phyloP scores from a whole-genome alignment of 441 rosid species.

The Mallotus japonicus region DNA sequence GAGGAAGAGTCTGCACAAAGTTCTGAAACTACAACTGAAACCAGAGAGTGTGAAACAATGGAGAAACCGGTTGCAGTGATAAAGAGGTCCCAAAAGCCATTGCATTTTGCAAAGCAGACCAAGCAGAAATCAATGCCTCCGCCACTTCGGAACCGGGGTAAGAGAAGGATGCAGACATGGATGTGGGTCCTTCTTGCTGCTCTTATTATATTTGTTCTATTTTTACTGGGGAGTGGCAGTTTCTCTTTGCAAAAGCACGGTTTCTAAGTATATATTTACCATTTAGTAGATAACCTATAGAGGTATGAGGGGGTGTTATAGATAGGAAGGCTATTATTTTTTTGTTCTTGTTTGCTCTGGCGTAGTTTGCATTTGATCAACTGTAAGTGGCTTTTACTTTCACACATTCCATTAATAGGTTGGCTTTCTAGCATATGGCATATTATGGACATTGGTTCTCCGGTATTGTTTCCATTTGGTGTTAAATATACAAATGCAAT shows the following conservation, averaged over 20 bases:
- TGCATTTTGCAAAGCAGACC: constrained; percentile 53
- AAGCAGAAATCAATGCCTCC: constrained; percentile 58
- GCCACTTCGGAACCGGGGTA: constrained; percentile 65
- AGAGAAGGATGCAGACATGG: constrained; percentile 69
- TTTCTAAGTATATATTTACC: constrained; percentile 8
- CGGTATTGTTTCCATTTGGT: constrained; percentile 13
- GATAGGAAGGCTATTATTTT: constrained; percentile 22
- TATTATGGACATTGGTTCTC: constrained; percentile 1
- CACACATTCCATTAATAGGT: constrained; percentile 3
- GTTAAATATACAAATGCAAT: constrained; percentile 1
- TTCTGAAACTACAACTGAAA: constrained; percentile 38
- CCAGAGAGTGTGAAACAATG: constrained; percentile 38
- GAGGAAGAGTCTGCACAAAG: constrained; percentile 35
- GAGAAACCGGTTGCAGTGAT: constrained; percentile 38
- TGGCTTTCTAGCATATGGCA: neutral
- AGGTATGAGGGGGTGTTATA: constrained; percentile 11
- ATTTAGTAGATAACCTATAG: constrained; percentile 4
- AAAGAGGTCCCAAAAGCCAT: constrained; percentile 47
- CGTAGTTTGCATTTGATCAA: constrained; percentile 15
- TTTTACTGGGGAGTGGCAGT: constrained; percentile 51
- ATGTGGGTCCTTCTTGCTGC: constrained; percentile 58
- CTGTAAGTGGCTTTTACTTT: constrained; percentile 12
- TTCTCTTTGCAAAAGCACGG: constrained; percentile 28
- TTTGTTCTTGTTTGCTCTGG: neutral
- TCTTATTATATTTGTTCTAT: constrained; percentile 37